phyloP scores from a whole-genome alignment of 495 filamentous ascomycete species.

The Monascus purpureus region DNA sequence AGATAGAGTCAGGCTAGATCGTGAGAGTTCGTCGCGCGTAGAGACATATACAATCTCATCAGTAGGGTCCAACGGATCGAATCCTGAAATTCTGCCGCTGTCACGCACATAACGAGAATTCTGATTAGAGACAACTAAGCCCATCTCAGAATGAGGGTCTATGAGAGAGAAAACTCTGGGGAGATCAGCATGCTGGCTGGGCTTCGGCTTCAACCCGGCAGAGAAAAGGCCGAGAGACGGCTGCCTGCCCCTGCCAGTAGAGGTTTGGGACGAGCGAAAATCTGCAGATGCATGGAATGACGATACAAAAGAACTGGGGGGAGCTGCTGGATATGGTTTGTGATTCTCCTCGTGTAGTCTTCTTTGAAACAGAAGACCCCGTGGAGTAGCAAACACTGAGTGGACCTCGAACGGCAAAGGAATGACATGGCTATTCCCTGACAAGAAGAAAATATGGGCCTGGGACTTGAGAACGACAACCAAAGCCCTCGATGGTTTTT shows the following conservation, averaged over 20 bases:
- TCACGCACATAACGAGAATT: constrained; percentile 18
- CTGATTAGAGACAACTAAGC: constrained; percentile 55
- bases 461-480: constrained; percentile 89
- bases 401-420: constrained; percentile 93
- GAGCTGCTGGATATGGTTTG: constrained; percentile 25
- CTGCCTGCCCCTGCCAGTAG: constrained; percentile 25
- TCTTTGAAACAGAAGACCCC: constrained; percentile 73
- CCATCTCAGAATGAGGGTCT: constrained; percentile 77
- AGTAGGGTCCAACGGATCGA: constrained; percentile 43
- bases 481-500: constrained; percentile 45
- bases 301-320: constrained; percentile 71
- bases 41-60: constrained; percentile 79
- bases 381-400: constrained; percentile 64
- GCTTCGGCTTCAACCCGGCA: constrained; percentile 11
- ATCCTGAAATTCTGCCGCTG: constrained; percentile 19
- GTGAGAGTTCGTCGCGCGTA: constrained; percentile 35
- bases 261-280: constrained; percentile 28
- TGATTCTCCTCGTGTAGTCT: constrained; percentile 35
- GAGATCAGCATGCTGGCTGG: constrained; percentile 39
- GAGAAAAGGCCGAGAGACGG: constrained; percentile 15
- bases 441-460: constrained; percentile 85
- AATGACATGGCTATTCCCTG: constrained; percentile 75
- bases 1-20: constrained; percentile 5
- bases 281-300: constrained; percentile 32
- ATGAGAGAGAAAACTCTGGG: constrained; percentile 75